These are phyloP conservation scores for Decorospora gaudefroyi DNA, from an alignment of 2,329 filamentous ascomycete species.

Conservation along the genomic window DNA sequence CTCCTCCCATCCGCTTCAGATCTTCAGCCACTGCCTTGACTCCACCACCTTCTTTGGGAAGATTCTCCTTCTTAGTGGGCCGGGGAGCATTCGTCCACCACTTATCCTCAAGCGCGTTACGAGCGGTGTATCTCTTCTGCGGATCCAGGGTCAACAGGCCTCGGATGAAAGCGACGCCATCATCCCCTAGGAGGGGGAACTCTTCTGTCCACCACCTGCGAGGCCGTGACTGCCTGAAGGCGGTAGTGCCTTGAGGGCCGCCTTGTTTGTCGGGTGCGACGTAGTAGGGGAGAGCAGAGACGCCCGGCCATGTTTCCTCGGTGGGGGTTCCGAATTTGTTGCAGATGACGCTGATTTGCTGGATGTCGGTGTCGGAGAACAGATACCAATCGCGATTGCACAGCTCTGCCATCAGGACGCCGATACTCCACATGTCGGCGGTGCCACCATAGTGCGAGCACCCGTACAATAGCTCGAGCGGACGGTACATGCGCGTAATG, in stretches of 20 bases:
- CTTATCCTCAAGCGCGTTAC: constrained; percentile 75
- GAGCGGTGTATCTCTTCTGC: constrained; percentile 77
- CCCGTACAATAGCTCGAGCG: constrained; percentile 90
- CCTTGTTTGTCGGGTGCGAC: constrained; percentile 62
- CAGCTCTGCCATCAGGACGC: constrained; percentile 90
- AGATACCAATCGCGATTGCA: constrained; percentile 82
- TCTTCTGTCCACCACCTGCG: constrained; percentile 73
- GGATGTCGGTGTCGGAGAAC: constrained; percentile 80
- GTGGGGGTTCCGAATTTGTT: constrained; percentile 86
- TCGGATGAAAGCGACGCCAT: constrained; percentile 87
- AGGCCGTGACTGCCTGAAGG: constrained; percentile 63
- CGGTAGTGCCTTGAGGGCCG: constrained; percentile 34
- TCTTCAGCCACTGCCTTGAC: constrained; percentile 79
- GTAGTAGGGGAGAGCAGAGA: constrained; percentile 78
- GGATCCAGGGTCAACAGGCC: constrained; percentile 85
- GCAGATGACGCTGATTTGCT: constrained; percentile 83
- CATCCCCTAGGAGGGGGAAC: constrained; percentile 78
- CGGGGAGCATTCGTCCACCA: constrained; percentile 87
- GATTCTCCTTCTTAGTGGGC: constrained; percentile 78
- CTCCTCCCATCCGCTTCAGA: constrained; percentile 74
- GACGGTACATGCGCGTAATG: constrained; percentile 95
- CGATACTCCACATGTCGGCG: constrained; percentile 94
- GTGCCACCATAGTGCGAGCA: constrained; percentile 86
- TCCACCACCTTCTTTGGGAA: constrained; percentile 74
- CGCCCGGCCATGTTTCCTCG: constrained; percentile 94